A percentile compares a stretch with the other conserved stretches of the same genome.
Conservation (phyloP, 768 basidiomycete species). For the Clathrus columnatus region DNA sequence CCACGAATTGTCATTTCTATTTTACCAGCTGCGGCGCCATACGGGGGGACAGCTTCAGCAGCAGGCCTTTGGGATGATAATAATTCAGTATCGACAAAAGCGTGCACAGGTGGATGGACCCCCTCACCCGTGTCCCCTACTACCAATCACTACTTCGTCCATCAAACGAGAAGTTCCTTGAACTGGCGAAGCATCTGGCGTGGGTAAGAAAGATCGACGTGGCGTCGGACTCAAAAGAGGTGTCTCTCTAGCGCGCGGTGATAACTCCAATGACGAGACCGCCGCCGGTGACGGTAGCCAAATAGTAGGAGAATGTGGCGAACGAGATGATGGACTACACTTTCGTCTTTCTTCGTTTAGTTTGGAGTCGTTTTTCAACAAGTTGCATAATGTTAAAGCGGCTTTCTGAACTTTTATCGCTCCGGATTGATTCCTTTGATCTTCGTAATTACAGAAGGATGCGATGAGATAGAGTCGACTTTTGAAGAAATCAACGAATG, state of each 20-base stretch:
- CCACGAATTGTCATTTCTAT: not conserved
- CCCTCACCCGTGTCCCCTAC: not conserved
- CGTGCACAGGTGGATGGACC: not conserved
- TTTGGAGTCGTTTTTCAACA: not conserved
- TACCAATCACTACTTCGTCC: not conserved
- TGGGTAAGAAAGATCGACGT: not conserved
- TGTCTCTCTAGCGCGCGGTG: not conserved
- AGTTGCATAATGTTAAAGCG: not conserved
- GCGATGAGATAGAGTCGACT: not conserved
- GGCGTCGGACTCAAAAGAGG: not conserved
- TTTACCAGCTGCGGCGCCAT: not conserved
- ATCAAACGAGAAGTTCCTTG: not conserved
- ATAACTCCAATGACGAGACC: not conserved
- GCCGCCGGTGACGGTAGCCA: not conserved
- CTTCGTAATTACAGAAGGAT: not conserved
- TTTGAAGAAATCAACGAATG: slow-evolving; percentile 2
- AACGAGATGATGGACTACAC: not conserved
- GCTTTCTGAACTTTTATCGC: not conserved
- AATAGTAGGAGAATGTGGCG: not conserved
- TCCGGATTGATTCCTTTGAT: not conserved
- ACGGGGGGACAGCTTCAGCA: not conserved
- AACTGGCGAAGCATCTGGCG: not conserved
- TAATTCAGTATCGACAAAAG: not conserved
- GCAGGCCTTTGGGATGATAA: too few species aligned
- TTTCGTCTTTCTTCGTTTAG: not conserved